phyloP scores from a whole-genome alignment of 169 alveolate genomes.

The Cryptosporidium canis region DNA sequence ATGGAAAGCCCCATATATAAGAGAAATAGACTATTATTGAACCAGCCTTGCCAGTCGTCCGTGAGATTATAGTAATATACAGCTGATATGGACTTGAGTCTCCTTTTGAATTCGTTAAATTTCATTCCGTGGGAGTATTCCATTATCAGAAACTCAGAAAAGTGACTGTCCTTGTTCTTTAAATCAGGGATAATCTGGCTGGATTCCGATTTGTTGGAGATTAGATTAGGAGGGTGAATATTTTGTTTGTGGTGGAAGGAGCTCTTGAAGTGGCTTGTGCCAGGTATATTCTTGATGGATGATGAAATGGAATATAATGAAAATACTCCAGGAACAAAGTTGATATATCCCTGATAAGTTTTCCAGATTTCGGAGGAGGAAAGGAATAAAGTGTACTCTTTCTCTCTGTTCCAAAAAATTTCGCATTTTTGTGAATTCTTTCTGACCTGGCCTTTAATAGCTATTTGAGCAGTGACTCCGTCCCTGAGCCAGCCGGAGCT shows the following conservation, averaged over 20 bases:
- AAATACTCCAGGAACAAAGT: conserved; percentile 56
- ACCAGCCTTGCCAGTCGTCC: conserved; percentile 63
- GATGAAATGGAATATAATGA: background rate
- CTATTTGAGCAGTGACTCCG: conserved; percentile 39
- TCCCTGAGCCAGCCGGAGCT: conserved; percentile 46
- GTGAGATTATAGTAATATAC: conserved; percentile 35
- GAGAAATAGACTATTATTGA: conserved; percentile 32
- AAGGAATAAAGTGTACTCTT: conserved; percentile 30
- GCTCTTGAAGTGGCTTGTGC: background rate
- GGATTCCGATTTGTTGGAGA: background rate
- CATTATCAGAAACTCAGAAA: conserved; percentile 59
- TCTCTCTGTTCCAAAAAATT: conserved; percentile 38
- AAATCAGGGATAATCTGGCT: conserved; percentile 6
- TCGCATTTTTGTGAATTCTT: background rate
- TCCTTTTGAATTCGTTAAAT: background rate
- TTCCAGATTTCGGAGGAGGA: conserved; percentile 61
- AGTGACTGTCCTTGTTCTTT: background rate
- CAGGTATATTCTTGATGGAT: background rate
- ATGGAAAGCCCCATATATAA: conserved; percentile 26
- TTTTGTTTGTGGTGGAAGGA: background rate
- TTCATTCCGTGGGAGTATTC: conserved; percentile 50
- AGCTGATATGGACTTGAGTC: conserved; percentile 47
- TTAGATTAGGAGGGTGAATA: background rate
- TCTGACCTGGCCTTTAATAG: conserved; percentile 23
- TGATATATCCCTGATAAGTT: background rate